Base-by-base conservation (phyloP, 371 early-diverging fungal genomes). In the Coemansia sp. region DNA sequence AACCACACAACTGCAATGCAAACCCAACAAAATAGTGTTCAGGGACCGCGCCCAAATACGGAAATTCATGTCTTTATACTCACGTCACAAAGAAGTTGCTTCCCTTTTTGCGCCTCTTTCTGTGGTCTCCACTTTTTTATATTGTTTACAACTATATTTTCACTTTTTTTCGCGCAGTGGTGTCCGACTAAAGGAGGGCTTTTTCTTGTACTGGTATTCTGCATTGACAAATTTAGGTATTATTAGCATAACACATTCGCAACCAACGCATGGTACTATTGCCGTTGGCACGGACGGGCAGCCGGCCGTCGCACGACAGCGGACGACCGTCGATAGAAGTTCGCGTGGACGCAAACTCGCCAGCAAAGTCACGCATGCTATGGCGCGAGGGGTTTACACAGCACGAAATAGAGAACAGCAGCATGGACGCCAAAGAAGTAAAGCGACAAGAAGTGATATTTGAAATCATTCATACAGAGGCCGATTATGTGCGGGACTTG, bases 391-490 rank as follows among this genome's bases (percentile, higher is more conserved):
- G 81, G 21, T 81, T 80, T 56, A 71, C 79, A 29, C 81, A 74
- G 39, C 67, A 52, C 51, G 80, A 80, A 32, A 76, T 80, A 17
- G 80, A 62, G 28, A 73, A 71, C 67, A 73, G 72, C 67, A 57
- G 59, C 7, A 85, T 91, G 1, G 83, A 94, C 9, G 79, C 84
- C 23, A 78, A 82, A 17, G 96, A 96, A 68, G 86, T 88, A 65
- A 89, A 89, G 69, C 86, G 96, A 4, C 97, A 97, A 67, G 95
- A 97, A 69, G 90, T 90, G 28, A 96, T 97, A 52, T 94, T 89
- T 79, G 97, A 97, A 72, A 70, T 95, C 23, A 90, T 97, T 32
- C 88, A 92, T 61, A 94, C 93, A 0, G 96, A 96, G 79, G 89
- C 89, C 49, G 94, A 94, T 73, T 96, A 90, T 78, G 90, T 95